These are phyloP conservation scores for Colletotrichum sp. DNA, from an alignment of 2,329 filamentous ascomycete genomes.

Conservation along the genomic window DNA sequence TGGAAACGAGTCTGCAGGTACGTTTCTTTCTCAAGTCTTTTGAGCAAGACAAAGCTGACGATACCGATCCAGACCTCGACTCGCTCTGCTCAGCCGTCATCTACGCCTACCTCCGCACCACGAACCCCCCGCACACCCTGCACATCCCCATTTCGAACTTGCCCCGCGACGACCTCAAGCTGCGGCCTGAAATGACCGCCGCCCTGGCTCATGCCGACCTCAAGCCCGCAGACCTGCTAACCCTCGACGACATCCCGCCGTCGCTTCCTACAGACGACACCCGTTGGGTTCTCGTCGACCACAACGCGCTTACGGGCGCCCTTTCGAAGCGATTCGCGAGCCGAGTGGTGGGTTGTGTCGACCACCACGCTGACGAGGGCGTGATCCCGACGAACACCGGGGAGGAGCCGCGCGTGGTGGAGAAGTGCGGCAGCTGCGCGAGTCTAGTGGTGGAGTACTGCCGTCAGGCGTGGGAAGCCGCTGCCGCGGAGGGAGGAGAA, in stretches of 20 bases:
- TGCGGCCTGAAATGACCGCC: constrained; percentile 76
- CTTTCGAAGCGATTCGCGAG: constrained; percentile 58
- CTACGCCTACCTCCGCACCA: constrained; percentile 75
- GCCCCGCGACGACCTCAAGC: constrained; percentile 66
- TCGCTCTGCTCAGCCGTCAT: constrained; percentile 78
- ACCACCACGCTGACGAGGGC: constrained; percentile 80
- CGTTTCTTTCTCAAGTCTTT: constrained; percentile 5
- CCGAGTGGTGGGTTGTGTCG: constrained; percentile 69
- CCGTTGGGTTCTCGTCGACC: constrained; percentile 78
- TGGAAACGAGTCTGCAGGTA: constrained; percentile 72
- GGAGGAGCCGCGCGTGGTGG: constrained; percentile 64
- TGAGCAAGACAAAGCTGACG: neutral
- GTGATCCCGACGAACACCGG: constrained; percentile 50
- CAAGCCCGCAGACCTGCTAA: constrained; percentile 67
- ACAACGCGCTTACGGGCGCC: constrained; percentile 73
- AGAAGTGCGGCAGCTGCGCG: constrained; percentile 74
- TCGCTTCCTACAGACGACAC: constrained; percentile 59
- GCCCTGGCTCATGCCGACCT: constrained; percentile 68
- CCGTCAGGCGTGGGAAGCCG: constrained; percentile 60
- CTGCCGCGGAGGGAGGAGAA: accelerated
- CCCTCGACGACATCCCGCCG: constrained; percentile 52
- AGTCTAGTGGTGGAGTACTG: constrained; percentile 71
- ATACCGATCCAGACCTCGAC: constrained; percentile 70
- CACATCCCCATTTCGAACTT: constrained; percentile 80
- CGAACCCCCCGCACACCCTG: constrained; percentile 56